Evolutionary conservation across 176 grass and related monocot species (phyloP).

Genomic region (Phoenix roebelenii): DNA sequence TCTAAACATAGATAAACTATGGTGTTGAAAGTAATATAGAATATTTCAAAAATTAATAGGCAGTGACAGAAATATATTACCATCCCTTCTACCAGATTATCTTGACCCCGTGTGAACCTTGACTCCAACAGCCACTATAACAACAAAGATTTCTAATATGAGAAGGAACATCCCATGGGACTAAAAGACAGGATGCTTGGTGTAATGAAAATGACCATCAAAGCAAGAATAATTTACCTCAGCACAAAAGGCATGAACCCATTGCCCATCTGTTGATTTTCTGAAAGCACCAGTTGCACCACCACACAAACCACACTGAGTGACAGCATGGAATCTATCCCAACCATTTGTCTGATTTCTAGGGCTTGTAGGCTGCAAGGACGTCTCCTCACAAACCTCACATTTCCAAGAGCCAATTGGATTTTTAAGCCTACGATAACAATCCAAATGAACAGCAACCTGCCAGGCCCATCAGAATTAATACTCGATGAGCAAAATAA

Average conservation of each 20-base stretch:
- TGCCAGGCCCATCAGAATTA: constrained; percentile 38
- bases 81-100: constrained; percentile 70
- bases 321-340: constrained; percentile 18
- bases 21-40: no score
- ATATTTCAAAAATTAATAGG: no score
- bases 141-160: no score
- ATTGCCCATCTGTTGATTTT: constrained; percentile 63
- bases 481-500: not conserved
- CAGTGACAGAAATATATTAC: constrained; percentile 25
- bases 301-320: constrained; percentile 61
- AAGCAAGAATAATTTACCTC: constrained; percentile 55
- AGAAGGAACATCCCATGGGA: no score
- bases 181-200: no score
- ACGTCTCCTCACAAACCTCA: constrained; percentile 71
- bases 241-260: constrained; percentile 98
- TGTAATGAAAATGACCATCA: no score
- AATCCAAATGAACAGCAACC: constrained; percentile 92
- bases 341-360: constrained; percentile 34
- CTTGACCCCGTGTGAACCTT: constrained; percentile 74
- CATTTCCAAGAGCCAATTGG: constrained; percentile 77
- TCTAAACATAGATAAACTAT: no score
- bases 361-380: constrained; percentile 22
- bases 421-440: constrained; percentile 63
- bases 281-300: constrained; percentile 75
- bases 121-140: constrained; percentile 73